Conservation (phyloP, 352 stramenopile genomes). For the Pythium phragmiticola region DNA sequence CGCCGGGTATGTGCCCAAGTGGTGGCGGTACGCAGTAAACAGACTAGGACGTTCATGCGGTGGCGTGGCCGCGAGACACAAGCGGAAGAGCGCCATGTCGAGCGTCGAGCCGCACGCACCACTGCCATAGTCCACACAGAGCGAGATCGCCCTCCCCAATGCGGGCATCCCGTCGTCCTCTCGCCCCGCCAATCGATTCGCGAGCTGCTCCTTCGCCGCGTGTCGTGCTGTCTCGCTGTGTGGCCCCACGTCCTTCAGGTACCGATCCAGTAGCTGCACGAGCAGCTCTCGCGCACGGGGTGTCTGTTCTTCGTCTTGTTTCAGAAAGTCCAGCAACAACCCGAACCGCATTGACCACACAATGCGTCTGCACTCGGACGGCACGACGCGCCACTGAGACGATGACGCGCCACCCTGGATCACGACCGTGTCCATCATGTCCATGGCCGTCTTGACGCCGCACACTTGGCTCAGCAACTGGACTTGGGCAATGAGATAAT, state of each 20-base stretch:
- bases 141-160: neutral
- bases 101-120: neutral
- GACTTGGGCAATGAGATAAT: slow-evolving; percentile 15
- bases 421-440: slow-evolving; percentile 17
- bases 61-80: slow-evolving; percentile 12
- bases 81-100: slow-evolving; percentile 16
- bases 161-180: neutral
- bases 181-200: neutral
- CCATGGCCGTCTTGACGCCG: slow-evolving; percentile 5
- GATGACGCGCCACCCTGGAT: slow-evolving; percentile 5
- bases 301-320: neutral
- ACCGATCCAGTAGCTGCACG: slow-evolving; percentile 9
- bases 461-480: slow-evolving; percentile 20
- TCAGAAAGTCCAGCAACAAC: slow-evolving; percentile 17
- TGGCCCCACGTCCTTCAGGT: slow-evolving; percentile 14
- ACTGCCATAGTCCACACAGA: slow-evolving; percentile 5
- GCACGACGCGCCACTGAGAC: slow-evolving; percentile 4
- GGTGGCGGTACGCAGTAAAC: slow-evolving; percentile 9
- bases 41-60: slow-evolving; percentile 9
- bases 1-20: neutral
- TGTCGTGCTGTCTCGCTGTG: neutral
- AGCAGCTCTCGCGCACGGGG: slow-evolving; percentile 7
- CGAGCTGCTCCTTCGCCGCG: neutral
- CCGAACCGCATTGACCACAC: slow-evolving; percentile 18
- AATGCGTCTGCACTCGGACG: slow-evolving; percentile 14